A percentile compares a stretch with the other conserved stretches of the same genome.
These are phyloP conservation scores for Aspergillus avenaceus DNA, from an alignment of 495 filamentous ascomycete genomes.

Conservation along the genomic window DNA sequence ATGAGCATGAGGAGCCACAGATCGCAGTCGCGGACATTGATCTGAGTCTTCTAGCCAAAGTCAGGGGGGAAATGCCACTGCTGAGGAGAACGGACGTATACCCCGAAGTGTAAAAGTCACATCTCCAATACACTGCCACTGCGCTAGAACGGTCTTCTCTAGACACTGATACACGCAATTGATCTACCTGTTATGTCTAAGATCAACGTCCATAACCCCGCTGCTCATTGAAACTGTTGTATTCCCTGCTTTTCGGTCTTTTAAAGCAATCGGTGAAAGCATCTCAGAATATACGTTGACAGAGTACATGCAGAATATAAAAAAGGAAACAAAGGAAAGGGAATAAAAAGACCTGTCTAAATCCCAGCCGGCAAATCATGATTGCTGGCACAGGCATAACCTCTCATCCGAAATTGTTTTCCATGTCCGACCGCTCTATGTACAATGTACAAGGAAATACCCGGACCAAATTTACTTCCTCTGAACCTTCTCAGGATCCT, in stretches of 20 bases:
- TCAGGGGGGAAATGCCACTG: slow-evolving; percentile 61
- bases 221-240: slow-evolving; percentile 6
- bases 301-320: slow-evolving; percentile 33
- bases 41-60: slow-evolving; percentile 43
- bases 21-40: slow-evolving; percentile 50
- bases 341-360: slow-evolving; percentile 41
- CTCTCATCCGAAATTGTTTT: slow-evolving; percentile 28
- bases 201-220: background rate
- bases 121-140: too few species aligned
- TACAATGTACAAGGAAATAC: slow-evolving; percentile 42
- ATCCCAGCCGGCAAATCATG: slow-evolving; percentile 32
- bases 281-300: slow-evolving; percentile 27
- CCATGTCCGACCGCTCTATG: slow-evolving; percentile 42
- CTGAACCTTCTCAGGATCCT: slow-evolving; percentile 59
- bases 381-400: slow-evolving; percentile 30
- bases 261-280: slow-evolving; percentile 25
- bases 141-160: too few species aligned
- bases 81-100: slow-evolving; percentile 61
- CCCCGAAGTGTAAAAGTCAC: slow-evolving; percentile 43
- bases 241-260: slow-evolving; percentile 18
- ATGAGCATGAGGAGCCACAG: slow-evolving; percentile 45
- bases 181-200: too few species aligned
- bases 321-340: slow-evolving; percentile 24
- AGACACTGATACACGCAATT: too few species aligned
- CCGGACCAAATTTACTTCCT: slow-evolving; percentile 28